Conservation (phyloP, 2,329 filamentous ascomycete species). For the Aspergillus udagawae region DNA sequence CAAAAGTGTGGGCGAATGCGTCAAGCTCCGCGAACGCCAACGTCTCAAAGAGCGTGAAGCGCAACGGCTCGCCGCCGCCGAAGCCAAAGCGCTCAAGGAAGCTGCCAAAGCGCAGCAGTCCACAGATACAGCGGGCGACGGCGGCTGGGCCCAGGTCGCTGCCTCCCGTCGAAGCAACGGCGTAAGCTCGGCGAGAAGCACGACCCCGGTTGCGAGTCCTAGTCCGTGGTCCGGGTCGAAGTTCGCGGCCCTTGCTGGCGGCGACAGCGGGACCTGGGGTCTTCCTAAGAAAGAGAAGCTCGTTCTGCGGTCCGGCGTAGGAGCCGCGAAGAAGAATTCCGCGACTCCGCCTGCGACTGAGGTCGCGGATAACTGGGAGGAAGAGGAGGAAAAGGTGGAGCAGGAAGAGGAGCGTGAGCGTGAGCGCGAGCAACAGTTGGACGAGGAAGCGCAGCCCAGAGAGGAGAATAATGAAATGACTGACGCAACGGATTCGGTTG, state of each 20-base stretch:
- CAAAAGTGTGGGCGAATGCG: slow-evolving; percentile 37
- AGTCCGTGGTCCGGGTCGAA: slow-evolving; percentile 24
- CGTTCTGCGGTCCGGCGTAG: slow-evolving; percentile 33
- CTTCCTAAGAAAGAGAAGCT: slow-evolving; percentile 28
- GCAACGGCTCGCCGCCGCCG: slow-evolving; percentile 31
- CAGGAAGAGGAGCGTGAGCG: slow-evolving; percentile 24
- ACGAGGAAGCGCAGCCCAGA: neutral
- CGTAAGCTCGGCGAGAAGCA: slow-evolving; percentile 19
- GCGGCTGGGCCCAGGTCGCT: slow-evolving; percentile 41
- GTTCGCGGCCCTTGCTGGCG: slow-evolving; percentile 27
- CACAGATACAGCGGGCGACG: slow-evolving; percentile 10
- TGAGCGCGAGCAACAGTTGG: slow-evolving; percentile 12
- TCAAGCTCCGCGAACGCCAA: slow-evolving; percentile 40
- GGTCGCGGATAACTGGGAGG: slow-evolving; percentile 46
- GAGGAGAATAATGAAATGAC: neutral
- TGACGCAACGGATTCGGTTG: neutral
- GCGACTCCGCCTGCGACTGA: slow-evolving; percentile 19
- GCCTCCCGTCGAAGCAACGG: slow-evolving; percentile 29
- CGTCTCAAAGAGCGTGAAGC: slow-evolving; percentile 40
- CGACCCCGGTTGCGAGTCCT: slow-evolving; percentile 16
- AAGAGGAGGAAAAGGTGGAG: slow-evolving; percentile 43
- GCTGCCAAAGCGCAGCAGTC: slow-evolving; percentile 22
- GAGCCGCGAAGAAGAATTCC: slow-evolving; percentile 25
- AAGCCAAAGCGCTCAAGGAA: slow-evolving; percentile 31
- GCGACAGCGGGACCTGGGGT: slow-evolving; percentile 12